phyloP scores from a whole-genome alignment of 352 stramenopile genomes.

The Pythium grandisporangium region DNA sequence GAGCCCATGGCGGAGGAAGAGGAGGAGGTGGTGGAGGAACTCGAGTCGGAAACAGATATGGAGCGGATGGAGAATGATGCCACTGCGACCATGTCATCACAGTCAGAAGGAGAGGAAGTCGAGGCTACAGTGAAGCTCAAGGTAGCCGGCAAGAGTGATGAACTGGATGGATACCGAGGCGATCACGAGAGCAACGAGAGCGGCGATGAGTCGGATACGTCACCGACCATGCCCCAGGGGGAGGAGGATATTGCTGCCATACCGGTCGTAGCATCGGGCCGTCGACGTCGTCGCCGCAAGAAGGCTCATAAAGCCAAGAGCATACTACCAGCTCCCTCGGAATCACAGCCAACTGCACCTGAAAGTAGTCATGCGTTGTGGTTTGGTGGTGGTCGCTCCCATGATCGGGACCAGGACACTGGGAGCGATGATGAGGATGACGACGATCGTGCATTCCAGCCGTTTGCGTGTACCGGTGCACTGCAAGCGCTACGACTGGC shows the following conservation, averaged over 20 bases:
- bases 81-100: slow-evolving; percentile 3
- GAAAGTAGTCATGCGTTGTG: no score
- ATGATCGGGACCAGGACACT: no score
- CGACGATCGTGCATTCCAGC: slow-evolving; percentile 26
- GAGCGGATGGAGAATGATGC: slow-evolving; percentile 10
- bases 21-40: neutral
- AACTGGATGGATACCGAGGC: slow-evolving; percentile 35
- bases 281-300: no score
- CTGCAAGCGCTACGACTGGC: slow-evolving; percentile 44
- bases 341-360: no score
- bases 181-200: slow-evolving; percentile 64
- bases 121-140: neutral
- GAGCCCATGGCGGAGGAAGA: neutral
- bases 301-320: no score
- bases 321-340: no score
- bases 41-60: neutral
- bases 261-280: no score
- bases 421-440: slow-evolving; percentile 11
- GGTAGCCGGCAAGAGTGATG: slow-evolving; percentile 2
- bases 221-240: no score
- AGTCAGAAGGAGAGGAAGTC: neutral
- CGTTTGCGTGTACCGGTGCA: slow-evolving; percentile 58
- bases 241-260: no score
- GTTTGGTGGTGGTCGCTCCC: no score
- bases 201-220: slow-evolving; percentile 18